phyloP scores from a whole-genome alignment of 1,284 basidiomycete species.

The Tilletia walkeri region DNA sequence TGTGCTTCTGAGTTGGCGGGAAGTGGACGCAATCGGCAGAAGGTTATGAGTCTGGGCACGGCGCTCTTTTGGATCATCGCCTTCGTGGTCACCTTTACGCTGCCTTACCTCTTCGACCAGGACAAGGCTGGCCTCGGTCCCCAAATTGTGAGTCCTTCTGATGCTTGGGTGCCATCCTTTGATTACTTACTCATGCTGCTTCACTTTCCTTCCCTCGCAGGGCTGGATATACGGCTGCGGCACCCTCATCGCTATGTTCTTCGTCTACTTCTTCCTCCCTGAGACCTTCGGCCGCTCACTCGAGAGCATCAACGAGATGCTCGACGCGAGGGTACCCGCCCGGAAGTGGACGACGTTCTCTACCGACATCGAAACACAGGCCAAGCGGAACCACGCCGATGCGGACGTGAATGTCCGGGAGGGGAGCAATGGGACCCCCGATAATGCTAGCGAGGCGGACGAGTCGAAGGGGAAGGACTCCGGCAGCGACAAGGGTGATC shows the following conservation, averaged over 20 bases:
- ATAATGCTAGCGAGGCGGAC: background rate
- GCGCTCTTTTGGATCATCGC: conserved; percentile 59
- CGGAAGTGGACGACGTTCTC: conserved; percentile 31
- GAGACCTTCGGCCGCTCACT: conserved; percentile 44
- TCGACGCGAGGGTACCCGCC: conserved; percentile 38
- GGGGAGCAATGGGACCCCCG: background rate
- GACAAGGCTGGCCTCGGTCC: conserved; percentile 56
- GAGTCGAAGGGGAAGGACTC: background rate
- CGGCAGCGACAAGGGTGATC: background rate
- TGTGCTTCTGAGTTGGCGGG: conserved; percentile 32
- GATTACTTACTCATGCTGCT: background rate
- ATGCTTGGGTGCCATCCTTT: background rate
- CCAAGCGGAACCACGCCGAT: conserved; percentile 2
- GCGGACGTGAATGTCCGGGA: background rate
- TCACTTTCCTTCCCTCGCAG: conserved; percentile 31
- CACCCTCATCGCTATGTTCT: conserved; percentile 55
- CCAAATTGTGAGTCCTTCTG: conserved; percentile 25
- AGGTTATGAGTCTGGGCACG: conserved; percentile 59
- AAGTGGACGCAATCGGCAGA: conserved; percentile 58
- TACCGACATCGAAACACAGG: background rate
- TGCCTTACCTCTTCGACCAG: conserved; percentile 47
- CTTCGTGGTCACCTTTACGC: conserved; percentile 56
- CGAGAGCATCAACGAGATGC: conserved; percentile 51
- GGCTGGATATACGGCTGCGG: conserved; percentile 57
- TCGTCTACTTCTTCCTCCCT: conserved; percentile 59